These are phyloP conservation scores for Candida dendrica DNA, from an alignment of 805 yeast species.

Conservation along the genomic window DNA sequence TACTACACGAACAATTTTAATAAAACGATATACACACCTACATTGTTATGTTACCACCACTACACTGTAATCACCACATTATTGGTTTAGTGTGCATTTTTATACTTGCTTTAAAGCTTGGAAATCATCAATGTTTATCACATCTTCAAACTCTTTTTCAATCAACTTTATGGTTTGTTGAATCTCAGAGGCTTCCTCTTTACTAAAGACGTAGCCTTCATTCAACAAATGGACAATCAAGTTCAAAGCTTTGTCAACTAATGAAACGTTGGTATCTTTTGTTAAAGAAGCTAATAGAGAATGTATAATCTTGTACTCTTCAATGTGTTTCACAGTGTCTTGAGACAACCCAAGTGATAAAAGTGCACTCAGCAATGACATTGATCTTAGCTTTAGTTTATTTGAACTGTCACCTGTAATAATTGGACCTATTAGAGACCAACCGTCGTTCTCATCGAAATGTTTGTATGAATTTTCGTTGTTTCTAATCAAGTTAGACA, in stretches of 20 bases:
- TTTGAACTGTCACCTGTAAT: slow-evolving; percentile 16
- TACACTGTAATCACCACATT: too few relatives aligned
- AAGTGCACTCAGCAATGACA: slow-evolving; percentile 54
- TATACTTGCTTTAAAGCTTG: slow-evolving; percentile 39
- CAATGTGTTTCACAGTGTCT: slow-evolving; percentile 32
- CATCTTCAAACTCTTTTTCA: slow-evolving; percentile 36
- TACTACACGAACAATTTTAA: slow-evolving; percentile 5
- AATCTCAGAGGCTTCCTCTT: slow-evolving; percentile 33
- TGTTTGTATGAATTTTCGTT: slow-evolving; percentile 44
- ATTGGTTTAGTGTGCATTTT: not conserved
- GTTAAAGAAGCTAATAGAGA: slow-evolving; percentile 19
- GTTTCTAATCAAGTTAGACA: slow-evolving; percentile 69
- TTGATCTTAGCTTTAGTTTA: slow-evolving; percentile 43
- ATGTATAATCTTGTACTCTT: slow-evolving; percentile 19
- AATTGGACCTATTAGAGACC: slow-evolving; percentile 40
- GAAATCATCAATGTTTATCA: slow-evolving; percentile 48
- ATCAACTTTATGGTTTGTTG: slow-evolving; percentile 26
- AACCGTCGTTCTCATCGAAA: slow-evolving; percentile 57
- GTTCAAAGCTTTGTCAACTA: slow-evolving; percentile 51
- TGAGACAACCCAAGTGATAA: slow-evolving; percentile 43
- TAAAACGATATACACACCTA: too few relatives aligned
- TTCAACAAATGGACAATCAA: slow-evolving; percentile 39
- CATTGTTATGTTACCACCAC: too few relatives aligned
- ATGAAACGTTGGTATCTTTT: slow-evolving; percentile 29
- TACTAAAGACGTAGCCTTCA: slow-evolving; percentile 37